Base-by-base conservation (phyloP, 2,329 filamentous ascomycete species). In the Tolypocladium guangdongense region DNA sequence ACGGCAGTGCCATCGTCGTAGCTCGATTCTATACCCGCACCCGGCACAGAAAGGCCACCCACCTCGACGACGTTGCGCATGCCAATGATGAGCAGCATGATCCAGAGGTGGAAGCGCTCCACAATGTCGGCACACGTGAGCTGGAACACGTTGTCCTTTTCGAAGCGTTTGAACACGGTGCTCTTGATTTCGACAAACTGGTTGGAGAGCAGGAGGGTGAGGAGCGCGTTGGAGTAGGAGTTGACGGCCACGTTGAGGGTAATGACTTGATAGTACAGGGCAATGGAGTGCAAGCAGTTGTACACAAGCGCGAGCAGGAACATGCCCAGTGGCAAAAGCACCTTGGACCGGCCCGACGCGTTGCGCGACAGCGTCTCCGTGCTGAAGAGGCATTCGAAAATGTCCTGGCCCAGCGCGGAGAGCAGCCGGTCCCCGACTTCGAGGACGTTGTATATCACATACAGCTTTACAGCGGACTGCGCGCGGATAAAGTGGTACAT, bases 171-270 rank as follows among this genome's bases (percentile, higher is more conserved):
- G 76, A 99, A 99, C 1, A 99, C 95, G 0, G 91, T 95, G 56
- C 89, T 89, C 66, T 99, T 99, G 76, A 99, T 96, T 72, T 99
- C 93, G 45, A 99, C 93, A 63, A 99, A 99, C 65, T 99, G 95
- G 65, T 97, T 99, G 7, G 91, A 96, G 66, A 99, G 82, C 2
- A 99, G 77, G 1, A 99, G 80, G 0, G 93, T 96, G 36, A 99
- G 77, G 5, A 99, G 76, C 0, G 93, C 92, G 64, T 99, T 99
- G 0, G 91, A 96, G 69, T 99, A 99, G 0, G 92, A 96, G 69
- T 99, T 99, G 62, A 99, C 92, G 0, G 93, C 93, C 4, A 99
- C 95, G 58, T 99, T 99, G 52, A 99, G 80, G 0, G 93, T 95
- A 62, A 99, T 95, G 60, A 97, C 92, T 65, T 99, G 93, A 68